A percentile compares a stretch with the other conserved stretches of the same genome.
Evolutionary conservation across 768 basidiomycete species (phyloP).

Genomic region (Boletales sp.): DNA sequence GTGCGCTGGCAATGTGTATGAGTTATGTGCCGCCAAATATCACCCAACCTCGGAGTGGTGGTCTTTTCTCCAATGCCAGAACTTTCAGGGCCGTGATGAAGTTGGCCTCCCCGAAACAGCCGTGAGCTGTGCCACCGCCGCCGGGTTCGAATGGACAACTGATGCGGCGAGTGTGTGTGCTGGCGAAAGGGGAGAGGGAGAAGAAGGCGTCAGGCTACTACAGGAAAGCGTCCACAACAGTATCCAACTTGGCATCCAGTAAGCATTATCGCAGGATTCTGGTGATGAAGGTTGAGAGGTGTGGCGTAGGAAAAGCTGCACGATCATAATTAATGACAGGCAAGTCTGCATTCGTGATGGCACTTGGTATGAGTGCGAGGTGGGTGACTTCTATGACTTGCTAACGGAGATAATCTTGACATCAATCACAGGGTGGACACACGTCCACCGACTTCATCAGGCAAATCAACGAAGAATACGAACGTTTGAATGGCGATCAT

Average conservation of each 20-base stretch:
- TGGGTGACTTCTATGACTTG: constrained; percentile 32
- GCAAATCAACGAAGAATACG: constrained; percentile 74
- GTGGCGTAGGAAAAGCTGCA: constrained; percentile 73
- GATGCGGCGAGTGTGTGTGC: constrained; percentile 56
- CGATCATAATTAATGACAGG: constrained; percentile 68
- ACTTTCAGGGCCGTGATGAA: constrained; percentile 53
- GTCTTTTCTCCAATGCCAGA: constrained; percentile 80
- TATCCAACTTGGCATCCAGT: constrained; percentile 57
- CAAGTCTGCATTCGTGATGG: constrained; percentile 74
- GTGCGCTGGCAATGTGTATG: constrained; percentile 86
- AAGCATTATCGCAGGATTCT: constrained; percentile 19
- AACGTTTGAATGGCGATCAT: constrained; percentile 49
- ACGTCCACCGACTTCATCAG: constrained; percentile 66
- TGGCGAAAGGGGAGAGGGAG: constrained; percentile 54
- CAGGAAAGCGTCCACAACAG: constrained; percentile 49
- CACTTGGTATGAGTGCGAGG: constrained; percentile 78
- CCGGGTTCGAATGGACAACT: constrained; percentile 65
- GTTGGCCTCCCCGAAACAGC: constrained; percentile 69
- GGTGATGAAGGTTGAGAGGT: constrained; percentile 6
- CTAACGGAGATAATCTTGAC: constrained; percentile 25
- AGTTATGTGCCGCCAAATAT: constrained; percentile 75
- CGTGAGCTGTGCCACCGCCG: constrained; percentile 57
- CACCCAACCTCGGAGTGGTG: constrained; percentile 62
- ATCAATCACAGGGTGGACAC: constrained; percentile 62
- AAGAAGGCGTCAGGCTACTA: constrained; percentile 64